Percentiles rank a stretch among this genome's conserved stretches.
phyloP scores from a whole-genome alignment of 2,329 filamentous ascomycete genomes.

The Aspergillus aculeatinus region DNA sequence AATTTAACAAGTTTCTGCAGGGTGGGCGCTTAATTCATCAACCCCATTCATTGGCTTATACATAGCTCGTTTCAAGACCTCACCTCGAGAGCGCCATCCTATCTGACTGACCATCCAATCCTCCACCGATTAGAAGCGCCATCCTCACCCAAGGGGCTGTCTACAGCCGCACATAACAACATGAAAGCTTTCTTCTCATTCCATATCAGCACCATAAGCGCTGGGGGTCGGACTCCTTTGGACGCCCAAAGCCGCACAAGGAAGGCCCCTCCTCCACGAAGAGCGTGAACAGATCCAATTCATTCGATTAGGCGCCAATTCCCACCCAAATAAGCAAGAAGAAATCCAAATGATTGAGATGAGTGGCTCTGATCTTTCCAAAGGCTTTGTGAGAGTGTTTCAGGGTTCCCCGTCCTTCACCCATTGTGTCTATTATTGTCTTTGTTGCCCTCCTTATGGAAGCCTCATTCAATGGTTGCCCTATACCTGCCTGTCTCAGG shows the following conservation, averaged over 20 bases:
- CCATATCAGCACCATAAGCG: background rate
- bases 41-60: background rate
- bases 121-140: background rate
- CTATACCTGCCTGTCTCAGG: background rate
- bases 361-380: conserved; percentile 18
- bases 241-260: background rate
- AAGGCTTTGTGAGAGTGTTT: conserved; percentile 21
- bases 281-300: background rate
- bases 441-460: conserved; percentile 13
- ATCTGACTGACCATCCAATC: background rate
- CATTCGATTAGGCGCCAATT: background rate
- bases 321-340: conserved; percentile 6
- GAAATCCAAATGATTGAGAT: conserved; percentile 2
- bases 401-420: conserved; percentile 12
- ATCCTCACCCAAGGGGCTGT: background rate
- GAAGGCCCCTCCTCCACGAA: too few species aligned
- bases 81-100: background rate
- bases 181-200: background rate
- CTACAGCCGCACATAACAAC: background rate
- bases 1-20: background rate
- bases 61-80: background rate
- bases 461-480: background rate
- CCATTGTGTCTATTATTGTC: conserved; percentile 20
- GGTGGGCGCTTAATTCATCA: background rate
- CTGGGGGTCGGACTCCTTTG: background rate